phyloP scores from a whole-genome alignment of 2,329 filamentous ascomycete genomes.

The Ambrosiella xylebori region DNA sequence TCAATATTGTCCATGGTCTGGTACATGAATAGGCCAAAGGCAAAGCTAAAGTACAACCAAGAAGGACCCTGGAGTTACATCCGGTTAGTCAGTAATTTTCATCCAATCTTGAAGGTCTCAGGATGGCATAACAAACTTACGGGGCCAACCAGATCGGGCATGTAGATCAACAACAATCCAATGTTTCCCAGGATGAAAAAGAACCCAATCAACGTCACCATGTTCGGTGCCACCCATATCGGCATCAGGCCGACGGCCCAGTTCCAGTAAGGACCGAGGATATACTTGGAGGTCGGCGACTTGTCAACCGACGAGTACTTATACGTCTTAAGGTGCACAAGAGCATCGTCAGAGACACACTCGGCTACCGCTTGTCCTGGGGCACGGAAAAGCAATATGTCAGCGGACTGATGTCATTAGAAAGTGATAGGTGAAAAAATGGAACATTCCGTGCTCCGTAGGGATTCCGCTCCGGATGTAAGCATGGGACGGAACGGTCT shows the following conservation, averaged over 20 bases:
- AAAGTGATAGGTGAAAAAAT: background rate
- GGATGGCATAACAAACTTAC: constrained; percentile 31
- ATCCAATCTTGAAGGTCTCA: too few relatives aligned
- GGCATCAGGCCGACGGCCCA: constrained; percentile 80
- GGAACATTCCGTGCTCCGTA: background rate
- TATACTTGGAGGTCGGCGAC: constrained; percentile 81
- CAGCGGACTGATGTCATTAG: background rate
- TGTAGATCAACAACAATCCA: constrained; percentile 51
- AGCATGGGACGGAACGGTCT: background rate
- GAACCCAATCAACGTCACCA: constrained; percentile 91
- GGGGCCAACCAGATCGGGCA: constrained; percentile 82
- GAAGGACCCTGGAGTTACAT: constrained; percentile 45
- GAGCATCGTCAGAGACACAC: constrained; percentile 75
- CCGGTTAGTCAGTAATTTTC: too few relatives aligned
- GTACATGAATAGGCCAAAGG: constrained; percentile 93
- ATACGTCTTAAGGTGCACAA: constrained; percentile 84
- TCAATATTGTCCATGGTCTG: constrained; percentile 99
- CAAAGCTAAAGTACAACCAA: constrained; percentile 94
- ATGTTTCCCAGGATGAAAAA: constrained; percentile 84
- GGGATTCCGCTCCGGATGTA: background rate
- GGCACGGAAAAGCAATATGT: background rate
- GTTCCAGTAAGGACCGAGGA: constrained; percentile 96
- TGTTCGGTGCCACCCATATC: constrained; percentile 92
- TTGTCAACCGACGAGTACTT: constrained; percentile 97
- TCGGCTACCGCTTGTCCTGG: constrained; percentile 40